A percentile compares a stretch with the other conserved stretches of the same genome.
Evolutionary conservation across 495 filamentous ascomycete species (phyloP).

Genomic region (Parachaetomium inaequale): DNA sequence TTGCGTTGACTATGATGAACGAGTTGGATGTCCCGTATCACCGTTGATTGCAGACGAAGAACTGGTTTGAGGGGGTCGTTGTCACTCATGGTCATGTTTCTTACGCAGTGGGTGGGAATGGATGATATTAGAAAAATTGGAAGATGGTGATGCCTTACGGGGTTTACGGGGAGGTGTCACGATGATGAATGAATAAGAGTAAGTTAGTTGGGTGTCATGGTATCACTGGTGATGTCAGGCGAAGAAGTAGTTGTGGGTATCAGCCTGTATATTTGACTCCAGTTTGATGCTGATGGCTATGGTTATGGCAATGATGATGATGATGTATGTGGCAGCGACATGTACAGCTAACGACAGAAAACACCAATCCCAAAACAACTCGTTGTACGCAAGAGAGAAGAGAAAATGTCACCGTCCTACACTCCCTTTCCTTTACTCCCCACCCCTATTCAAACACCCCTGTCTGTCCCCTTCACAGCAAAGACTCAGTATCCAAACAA

Average conservation of each 20-base stretch:
- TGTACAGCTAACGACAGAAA: not conserved
- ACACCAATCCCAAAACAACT: not conserved
- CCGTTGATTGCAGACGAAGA: too few species aligned
- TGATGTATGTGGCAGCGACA: not conserved
- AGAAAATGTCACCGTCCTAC: not conserved
- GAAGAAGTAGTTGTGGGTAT: not conserved
- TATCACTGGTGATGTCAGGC: not conserved
- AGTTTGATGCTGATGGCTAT: not conserved
- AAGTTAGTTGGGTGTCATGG: not conserved
- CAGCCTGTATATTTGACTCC: not conserved
- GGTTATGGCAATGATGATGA: too few species aligned
- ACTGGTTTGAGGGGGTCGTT: too few species aligned
- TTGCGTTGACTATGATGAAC: too few species aligned
- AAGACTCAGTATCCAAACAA: slow-evolving; percentile 20
- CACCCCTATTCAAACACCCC: not conserved
- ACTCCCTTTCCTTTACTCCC: not conserved
- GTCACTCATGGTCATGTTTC: too few species aligned
- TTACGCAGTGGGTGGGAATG: too few species aligned
- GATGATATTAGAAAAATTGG: too few species aligned
- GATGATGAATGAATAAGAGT: not conserved
- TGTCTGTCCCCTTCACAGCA: not conserved
- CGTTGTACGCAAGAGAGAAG: not conserved
- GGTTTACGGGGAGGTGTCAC: not conserved
- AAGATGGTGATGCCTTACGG: too few species aligned
- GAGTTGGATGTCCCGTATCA: too few species aligned